Evolutionary conservation across 2,329 filamentous ascomycete genomes (phyloP).

Genomic region (Cladobotryum mycophilum): DNA sequence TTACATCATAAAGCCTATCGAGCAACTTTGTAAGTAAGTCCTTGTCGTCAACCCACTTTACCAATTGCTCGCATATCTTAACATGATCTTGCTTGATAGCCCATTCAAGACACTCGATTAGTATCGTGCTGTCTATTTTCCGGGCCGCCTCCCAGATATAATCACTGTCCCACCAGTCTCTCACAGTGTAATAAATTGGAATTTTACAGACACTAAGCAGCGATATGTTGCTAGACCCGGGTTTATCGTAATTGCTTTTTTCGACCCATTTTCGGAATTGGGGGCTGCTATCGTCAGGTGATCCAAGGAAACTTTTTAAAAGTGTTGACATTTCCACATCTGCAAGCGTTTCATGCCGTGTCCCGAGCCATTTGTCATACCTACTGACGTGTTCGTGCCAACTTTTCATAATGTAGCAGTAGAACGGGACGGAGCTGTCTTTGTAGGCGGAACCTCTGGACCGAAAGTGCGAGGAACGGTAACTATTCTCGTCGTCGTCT

Average conservation of each 20-base stretch:
- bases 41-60: background rate
- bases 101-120: background rate
- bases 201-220: background rate
- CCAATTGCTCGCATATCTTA: background rate
- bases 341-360: background rate
- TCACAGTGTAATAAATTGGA: background rate
- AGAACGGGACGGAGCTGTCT: background rate
- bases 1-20: too few species aligned
- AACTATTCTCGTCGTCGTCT: background rate
- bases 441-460: too few species aligned
- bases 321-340: background rate
- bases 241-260: background rate
- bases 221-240: background rate
- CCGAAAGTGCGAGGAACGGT: too few species aligned
- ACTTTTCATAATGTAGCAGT: background rate
- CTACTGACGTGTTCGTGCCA: background rate
- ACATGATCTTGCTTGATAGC: background rate
- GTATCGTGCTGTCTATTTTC: too few species aligned
- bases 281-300: background rate
- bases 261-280: background rate
- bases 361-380: conserved; percentile 2
- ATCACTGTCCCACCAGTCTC: conserved; percentile 3
- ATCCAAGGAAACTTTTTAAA: conserved; percentile 1
- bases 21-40: too few species aligned
- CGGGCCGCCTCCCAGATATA: background rate